Evolutionary conservation across 495 filamentous ascomycete species (phyloP).

Genomic region (Aspergillus conjunctus): DNA sequence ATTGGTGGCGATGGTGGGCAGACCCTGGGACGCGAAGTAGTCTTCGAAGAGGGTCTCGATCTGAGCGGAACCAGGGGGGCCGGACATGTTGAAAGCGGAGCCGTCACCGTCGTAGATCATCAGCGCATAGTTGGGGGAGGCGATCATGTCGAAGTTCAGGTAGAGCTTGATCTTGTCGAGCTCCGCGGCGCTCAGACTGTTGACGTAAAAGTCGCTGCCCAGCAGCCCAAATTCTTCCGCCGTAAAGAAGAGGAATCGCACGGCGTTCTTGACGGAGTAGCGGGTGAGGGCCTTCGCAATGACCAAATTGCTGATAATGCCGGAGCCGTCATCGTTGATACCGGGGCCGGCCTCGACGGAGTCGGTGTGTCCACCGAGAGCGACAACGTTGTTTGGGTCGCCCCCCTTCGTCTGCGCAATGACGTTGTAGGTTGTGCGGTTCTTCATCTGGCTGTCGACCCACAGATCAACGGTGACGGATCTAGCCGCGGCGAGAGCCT

Average conservation of each 20-base stretch:
- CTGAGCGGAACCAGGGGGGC: constrained; percentile 63
- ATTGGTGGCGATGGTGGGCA: constrained; percentile 50
- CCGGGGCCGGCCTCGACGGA: constrained; percentile 64
- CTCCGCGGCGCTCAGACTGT: constrained; percentile 47
- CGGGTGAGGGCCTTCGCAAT: constrained; percentile 61
- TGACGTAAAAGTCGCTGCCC: constrained; percentile 64
- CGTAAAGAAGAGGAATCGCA: constrained; percentile 71
- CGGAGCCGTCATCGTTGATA: constrained; percentile 72
- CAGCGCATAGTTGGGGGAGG: constrained; percentile 68
- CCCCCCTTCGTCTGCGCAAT: constrained; percentile 67
- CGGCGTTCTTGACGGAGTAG: constrained; percentile 64
- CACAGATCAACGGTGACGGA: constrained; percentile 30
- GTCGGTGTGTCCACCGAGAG: constrained; percentile 68
- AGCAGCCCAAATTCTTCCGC: constrained; percentile 68
- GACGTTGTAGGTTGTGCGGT: constrained; percentile 63
- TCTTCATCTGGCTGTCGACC: constrained; percentile 45
- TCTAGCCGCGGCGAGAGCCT: constrained; percentile 42
- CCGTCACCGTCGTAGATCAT: constrained; percentile 75
- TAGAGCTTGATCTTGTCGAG: constrained; percentile 63
- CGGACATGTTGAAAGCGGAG: constrained; percentile 58
- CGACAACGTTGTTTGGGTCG: constrained; percentile 63
- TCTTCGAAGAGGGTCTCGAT: constrained; percentile 65
- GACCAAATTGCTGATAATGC: constrained; percentile 63
- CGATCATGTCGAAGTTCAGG: constrained; percentile 82
- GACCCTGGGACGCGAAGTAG: constrained; percentile 52